Conservation (phyloP, 2,329 filamentous ascomycete species). For the Fusarium lateritium region DNA sequence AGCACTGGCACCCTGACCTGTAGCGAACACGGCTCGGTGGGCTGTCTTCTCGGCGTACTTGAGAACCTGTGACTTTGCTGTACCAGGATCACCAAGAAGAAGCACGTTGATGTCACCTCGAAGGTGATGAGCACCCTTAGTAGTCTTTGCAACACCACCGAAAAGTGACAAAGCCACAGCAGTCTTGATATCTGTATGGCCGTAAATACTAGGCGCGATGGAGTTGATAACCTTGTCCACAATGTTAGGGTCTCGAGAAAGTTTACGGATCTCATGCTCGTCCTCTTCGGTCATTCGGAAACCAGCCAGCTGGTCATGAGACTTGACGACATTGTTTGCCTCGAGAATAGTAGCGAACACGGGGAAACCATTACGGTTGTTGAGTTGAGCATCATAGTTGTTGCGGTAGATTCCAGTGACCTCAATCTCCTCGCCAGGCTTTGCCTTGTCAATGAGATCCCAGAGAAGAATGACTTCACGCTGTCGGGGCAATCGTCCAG, state of each 20-base stretch:
- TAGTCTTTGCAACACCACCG: conserved; percentile 91
- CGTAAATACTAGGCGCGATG: conserved; percentile 97
- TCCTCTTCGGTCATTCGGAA: conserved; percentile 97
- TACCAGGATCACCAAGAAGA: conserved; percentile 95
- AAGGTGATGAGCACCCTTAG: conserved; percentile 90
- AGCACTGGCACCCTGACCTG: conserved; percentile 95
- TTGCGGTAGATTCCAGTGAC: conserved; percentile 97
- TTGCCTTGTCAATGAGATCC: conserved; percentile 96
- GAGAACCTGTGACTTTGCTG: conserved; percentile 96
- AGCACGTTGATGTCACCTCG: conserved; percentile 98
- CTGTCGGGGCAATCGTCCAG: conserved; percentile 92
- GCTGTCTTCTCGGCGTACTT: conserved; percentile 99
- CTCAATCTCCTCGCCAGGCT: conserved; percentile 98
- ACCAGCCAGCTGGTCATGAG: conserved; percentile 96
- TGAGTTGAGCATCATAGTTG: conserved; percentile 97
- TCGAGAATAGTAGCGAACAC: conserved; percentile 98
- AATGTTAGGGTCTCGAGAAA: conserved; percentile 92
- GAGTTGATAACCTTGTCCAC: conserved; percentile 93
- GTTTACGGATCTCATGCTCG: conserved; percentile 87
- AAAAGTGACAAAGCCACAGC: conserved; percentile 95
- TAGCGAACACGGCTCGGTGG: conserved; percentile 96
- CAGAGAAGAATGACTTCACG: conserved; percentile 96
- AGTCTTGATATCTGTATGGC: conserved; percentile 96
- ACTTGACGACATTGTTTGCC: conserved; percentile 96
- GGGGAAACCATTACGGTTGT: conserved; percentile 98